Percentiles rank a stretch among this genome's conserved stretches.
phyloP scores from a whole-genome alignment of 768 basidiomycete genomes.

The Clitopilus hobsonii region DNA sequence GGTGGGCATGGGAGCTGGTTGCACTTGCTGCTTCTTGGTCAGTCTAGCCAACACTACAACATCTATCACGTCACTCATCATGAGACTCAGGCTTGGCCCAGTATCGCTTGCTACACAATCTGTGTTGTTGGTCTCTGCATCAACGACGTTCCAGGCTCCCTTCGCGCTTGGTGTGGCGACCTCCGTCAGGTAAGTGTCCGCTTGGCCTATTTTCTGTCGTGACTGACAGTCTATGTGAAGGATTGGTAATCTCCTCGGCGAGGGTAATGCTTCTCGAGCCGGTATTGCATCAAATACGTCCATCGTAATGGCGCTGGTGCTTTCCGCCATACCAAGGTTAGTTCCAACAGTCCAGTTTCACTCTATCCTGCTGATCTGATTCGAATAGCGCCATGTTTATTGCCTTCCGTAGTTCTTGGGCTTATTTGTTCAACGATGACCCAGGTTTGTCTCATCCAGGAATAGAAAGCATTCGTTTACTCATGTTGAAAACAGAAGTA shows the following conservation, averaged over 20 bases:
- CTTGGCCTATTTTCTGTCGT: constrained; percentile 1
- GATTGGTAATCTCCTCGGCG: constrained; percentile 86
- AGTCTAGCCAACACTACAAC: constrained; percentile 9
- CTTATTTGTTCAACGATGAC: constrained; percentile 69
- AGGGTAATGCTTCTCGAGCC: constrained; percentile 70
- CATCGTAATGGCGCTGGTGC: constrained; percentile 57
- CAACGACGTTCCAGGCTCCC: constrained; percentile 78
- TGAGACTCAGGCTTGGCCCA: constrained; percentile 62
- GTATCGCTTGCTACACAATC: constrained; percentile 84
- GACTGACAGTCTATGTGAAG: constrained; percentile 27
- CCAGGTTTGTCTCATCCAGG: constrained; percentile 33
- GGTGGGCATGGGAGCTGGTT: constrained; percentile 96
- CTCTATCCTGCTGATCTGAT: neutral
- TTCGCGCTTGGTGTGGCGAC: constrained; percentile 79
- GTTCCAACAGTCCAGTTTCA: constrained; percentile 3
- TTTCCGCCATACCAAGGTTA: constrained; percentile 68
- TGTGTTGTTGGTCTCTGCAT: constrained; percentile 72
- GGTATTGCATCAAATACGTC: constrained; percentile 60
- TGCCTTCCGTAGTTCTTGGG: constrained; percentile 63
- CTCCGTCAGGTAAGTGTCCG: constrained; percentile 67
- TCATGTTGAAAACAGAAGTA: constrained; percentile 34
- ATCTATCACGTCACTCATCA: neutral
- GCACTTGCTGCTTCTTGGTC: constrained; percentile 51
- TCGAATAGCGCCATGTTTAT: constrained; percentile 48
- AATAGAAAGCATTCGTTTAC: neutral